phyloP scores from a whole-genome alignment of 2,329 filamentous ascomycete genomes.

The Botrytis fragariae region DNA sequence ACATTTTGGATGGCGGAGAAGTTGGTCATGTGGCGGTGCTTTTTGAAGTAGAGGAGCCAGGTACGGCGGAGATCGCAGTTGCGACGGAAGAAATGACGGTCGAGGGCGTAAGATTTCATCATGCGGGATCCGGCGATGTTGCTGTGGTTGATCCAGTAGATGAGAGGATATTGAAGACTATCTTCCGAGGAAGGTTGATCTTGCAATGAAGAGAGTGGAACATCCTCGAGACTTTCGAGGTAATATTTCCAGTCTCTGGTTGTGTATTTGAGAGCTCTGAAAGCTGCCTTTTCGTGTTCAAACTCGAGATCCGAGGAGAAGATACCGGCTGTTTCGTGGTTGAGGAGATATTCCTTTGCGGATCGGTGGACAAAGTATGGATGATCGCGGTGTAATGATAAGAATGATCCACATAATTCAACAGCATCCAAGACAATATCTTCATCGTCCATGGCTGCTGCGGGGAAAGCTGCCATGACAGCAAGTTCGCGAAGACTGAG shows the following conservation, averaged over 20 bases:
- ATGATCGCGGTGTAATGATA: slow-evolving; percentile 17
- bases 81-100: slow-evolving; percentile 18
- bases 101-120: slow-evolving; percentile 17
- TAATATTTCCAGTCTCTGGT: slow-evolving; percentile 20
- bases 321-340: slow-evolving; percentile 18
- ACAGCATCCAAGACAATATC: slow-evolving; percentile 13
- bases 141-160: slow-evolving; percentile 21
- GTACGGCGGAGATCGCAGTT: slow-evolving; percentile 18
- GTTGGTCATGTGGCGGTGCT: slow-evolving; percentile 21
- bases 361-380: slow-evolving; percentile 19
- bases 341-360: slow-evolving; percentile 19
- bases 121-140: slow-evolving; percentile 18
- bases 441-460: slow-evolving; percentile 15
- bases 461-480: slow-evolving; percentile 17
- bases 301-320: slow-evolving; percentile 20
- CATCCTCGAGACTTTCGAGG: slow-evolving; percentile 19
- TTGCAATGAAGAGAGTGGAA: slow-evolving; percentile 17
- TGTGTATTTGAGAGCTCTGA: slow-evolving; percentile 19
- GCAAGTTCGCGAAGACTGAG: slow-evolving; percentile 19
- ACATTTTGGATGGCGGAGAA: slow-evolving; percentile 21
- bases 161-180: slow-evolving; percentile 20
- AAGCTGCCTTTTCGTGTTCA: slow-evolving; percentile 18
- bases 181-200: slow-evolving; percentile 21
- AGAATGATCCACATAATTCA: slow-evolving; percentile 18
- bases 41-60: slow-evolving; percentile 22